Percentiles rank a stretch among this genome's conserved stretches.
Conservation (phyloP, 768 basidiomycete species). For the Cyclocybe cylindracea region DNA sequence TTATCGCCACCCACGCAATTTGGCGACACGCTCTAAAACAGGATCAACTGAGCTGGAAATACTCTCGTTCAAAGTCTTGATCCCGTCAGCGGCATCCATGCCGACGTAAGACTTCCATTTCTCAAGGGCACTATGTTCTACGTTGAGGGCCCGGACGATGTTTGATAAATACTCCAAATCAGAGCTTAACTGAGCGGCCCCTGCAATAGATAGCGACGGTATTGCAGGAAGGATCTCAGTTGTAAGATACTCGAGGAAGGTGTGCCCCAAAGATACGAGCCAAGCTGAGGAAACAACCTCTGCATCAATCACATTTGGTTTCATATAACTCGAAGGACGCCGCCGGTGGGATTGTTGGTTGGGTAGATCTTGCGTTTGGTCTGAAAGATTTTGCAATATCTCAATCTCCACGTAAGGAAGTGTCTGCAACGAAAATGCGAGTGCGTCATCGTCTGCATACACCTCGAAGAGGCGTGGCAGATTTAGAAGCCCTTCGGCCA, state of each 20-base stretch:
- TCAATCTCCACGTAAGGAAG: slow-evolving; percentile 71
- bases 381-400: slow-evolving; percentile 46
- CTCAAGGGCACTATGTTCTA: slow-evolving; percentile 79
- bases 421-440: slow-evolving; percentile 84
- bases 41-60: slow-evolving; percentile 25
- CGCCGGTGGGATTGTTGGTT: slow-evolving; percentile 37
- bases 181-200: slow-evolving; percentile 80
- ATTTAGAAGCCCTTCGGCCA: slow-evolving; percentile 93
- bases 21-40: slow-evolving; percentile 38
- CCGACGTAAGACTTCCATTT: slow-evolving; percentile 76
- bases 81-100: slow-evolving; percentile 55
- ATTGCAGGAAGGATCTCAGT: slow-evolving; percentile 71
- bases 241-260: slow-evolving; percentile 76
- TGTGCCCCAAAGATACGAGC: slow-evolving; percentile 87
- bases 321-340: slow-evolving; percentile 40
- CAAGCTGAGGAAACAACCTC: slow-evolving; percentile 88
- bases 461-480: slow-evolving; percentile 93
- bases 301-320: slow-evolving; percentile 50
- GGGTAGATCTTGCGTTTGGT: slow-evolving; percentile 35
- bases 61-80: slow-evolving; percentile 28
- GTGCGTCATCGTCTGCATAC: slow-evolving; percentile 88
- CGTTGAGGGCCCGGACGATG: slow-evolving; percentile 87
- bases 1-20: slow-evolving; percentile 36
- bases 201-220: slow-evolving; percentile 56
- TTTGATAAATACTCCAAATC: slow-evolving; percentile 91